Base-by-base conservation (phyloP, 2,329 filamentous ascomycete species). In the Chaetomiaceae sp. region DNA sequence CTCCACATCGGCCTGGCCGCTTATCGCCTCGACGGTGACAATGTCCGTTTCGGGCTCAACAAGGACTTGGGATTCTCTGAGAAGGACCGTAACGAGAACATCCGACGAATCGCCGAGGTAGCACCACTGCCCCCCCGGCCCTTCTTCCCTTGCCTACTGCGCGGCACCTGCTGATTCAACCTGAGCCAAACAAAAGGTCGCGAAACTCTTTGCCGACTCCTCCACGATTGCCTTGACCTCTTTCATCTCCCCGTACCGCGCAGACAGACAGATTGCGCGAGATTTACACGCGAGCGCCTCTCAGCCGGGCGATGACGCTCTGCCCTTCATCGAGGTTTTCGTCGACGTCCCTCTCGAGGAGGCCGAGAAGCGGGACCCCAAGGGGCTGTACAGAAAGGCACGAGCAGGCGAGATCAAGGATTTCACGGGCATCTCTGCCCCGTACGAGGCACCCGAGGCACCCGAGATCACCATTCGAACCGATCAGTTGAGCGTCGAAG, bases 321-420 rank as follows among this genome's bases (percentile, higher is more conserved):
- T 97, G 51, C 85, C 87, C 9, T 99, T 99, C 67, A 79, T 99
- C 59, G 93, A 99, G 73, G 89, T 97, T 52, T 95, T 83, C 66
- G 85, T 99, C 57, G 90, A 99, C 70, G 83, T 97, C 12, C 87
- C 90, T 13, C 79, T 97, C 60, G 88, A 89, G 70, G 89, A 93
- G 39, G 92, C 93, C 33, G 92, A 97, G 81, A 78, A 92, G 79
- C 83, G 93, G 57, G 93, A 99, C 66, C 93, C 93, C 43, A 99
- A 99, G 82, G 93, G 92, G 5, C 74, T 97, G 54, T 99, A 99
- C 75, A 96, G 96, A 79, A 96, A 96, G 81, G 93, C 93, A 12
- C 78, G 92, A 39, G 85, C 87, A 45, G 93, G 93, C 39, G 83
- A 95, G 69, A 97, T 97, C 71, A 93, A 95, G 72, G 89, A 97